A percentile compares a stretch with the other conserved stretches of the same genome.
Conservation (phyloP, 2,329 filamentous ascomycete species). For the Fusarium chaquense region DNA sequence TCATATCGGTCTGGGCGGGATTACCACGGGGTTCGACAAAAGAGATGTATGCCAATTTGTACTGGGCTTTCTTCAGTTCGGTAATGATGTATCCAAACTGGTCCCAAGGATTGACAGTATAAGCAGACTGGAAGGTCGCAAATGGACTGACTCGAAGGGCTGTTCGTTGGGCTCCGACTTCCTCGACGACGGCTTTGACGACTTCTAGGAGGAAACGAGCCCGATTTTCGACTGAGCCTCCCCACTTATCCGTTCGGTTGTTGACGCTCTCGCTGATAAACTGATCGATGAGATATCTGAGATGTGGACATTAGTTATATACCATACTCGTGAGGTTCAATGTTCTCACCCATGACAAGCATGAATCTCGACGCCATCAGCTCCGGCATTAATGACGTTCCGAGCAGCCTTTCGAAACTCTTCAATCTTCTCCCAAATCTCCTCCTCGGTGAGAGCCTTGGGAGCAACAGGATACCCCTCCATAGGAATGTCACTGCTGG, state of each 20-base stretch:
- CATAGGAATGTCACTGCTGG: slow-evolving; percentile 43
- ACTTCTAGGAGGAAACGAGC: slow-evolving; percentile 64
- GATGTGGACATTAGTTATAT: rapidly evolving
- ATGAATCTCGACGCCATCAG: slow-evolving; percentile 75
- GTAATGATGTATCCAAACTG: slow-evolving; percentile 48
- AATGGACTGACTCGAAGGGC: slow-evolving; percentile 69
- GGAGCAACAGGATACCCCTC: slow-evolving; percentile 37
- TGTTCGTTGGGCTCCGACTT: slow-evolving; percentile 62
- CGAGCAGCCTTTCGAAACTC: slow-evolving; percentile 69
- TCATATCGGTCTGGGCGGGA: slow-evolving; percentile 53
- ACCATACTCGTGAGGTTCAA: rapidly evolving
- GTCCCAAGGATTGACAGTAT: slow-evolving; percentile 47
- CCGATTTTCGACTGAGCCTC: slow-evolving; percentile 66
- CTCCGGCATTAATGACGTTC: slow-evolving; percentile 71
- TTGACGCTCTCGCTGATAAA: slow-evolving; percentile 68
- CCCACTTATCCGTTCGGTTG: slow-evolving; percentile 65
- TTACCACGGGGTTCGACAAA: slow-evolving; percentile 53
- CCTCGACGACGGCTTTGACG: slow-evolving; percentile 55
- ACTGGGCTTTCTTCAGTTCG: slow-evolving; percentile 43
- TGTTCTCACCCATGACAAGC: slow-evolving; percentile 65
- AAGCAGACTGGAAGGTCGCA: slow-evolving; percentile 48
- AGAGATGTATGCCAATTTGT: slow-evolving; percentile 53
- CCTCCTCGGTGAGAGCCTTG: slow-evolving; percentile 65
- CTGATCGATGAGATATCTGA: slow-evolving; percentile 67
- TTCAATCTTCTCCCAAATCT: slow-evolving; percentile 73